Evolutionary conservation across 202 grass and related monocot genomes (phyloP).

Genomic region (Carex sylvatica): DNA sequence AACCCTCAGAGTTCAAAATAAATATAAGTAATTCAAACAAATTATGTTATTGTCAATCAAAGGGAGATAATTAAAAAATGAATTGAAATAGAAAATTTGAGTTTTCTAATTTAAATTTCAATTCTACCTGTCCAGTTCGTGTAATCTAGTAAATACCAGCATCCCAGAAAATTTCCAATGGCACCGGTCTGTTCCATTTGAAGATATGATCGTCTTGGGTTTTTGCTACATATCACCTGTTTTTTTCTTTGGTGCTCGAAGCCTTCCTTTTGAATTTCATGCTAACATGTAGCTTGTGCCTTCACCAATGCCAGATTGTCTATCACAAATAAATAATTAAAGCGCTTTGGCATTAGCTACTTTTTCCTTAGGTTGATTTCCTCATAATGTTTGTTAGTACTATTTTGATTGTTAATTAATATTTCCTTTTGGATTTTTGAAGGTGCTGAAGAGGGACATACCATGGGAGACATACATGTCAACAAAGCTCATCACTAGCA

Average conservation of each 20-base stretch:
- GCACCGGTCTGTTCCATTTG: background rate
- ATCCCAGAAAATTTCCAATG: background rate
- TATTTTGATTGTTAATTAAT: background rate
- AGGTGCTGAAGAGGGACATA: slow-evolving; percentile 97
- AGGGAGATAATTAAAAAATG: no score
- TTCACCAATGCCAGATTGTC: background rate
- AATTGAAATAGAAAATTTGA: no score
- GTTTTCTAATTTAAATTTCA: no score
- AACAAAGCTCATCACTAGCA: slow-evolving; percentile 82
- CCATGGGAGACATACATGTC: slow-evolving; percentile 99
- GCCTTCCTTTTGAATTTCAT: slow-evolving; percentile 11
- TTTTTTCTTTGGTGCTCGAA: background rate
- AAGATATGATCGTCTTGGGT: background rate
- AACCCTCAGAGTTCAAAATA: no score
- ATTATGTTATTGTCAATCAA: no score
- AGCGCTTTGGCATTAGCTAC: background rate
- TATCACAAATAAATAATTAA: background rate
- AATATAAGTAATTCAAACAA: no score
- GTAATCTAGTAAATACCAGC: background rate
- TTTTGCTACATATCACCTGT: background rate
- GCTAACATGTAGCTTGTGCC: background rate
- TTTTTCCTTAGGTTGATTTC: slow-evolving; percentile 1
- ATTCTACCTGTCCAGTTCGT: background rate
- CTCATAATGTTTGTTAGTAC: background rate
- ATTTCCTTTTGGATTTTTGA: slow-evolving; percentile 31